Evolutionary conservation across 2,329 filamentous ascomycete species (phyloP).

Genomic region (Orbilia blumenaviensis): DNA sequence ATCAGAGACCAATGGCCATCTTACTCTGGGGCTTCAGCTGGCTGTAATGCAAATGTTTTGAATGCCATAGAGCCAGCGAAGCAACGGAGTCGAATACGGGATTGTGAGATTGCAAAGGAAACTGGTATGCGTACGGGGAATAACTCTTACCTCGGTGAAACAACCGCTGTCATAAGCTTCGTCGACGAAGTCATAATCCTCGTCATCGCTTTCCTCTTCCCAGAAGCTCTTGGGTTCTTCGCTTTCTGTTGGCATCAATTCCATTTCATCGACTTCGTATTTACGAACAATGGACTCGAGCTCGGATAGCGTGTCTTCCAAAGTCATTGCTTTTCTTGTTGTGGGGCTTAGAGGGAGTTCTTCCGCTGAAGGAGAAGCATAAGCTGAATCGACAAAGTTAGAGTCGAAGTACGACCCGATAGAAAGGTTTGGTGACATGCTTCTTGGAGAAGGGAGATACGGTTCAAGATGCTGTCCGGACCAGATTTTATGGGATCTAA

Average conservation of each 20-base stretch:
- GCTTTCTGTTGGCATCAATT: neutral
- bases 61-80: slow-evolving; percentile 1
- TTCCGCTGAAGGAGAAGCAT: slow-evolving; percentile 44
- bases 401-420: slow-evolving; percentile 9
- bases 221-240: slow-evolving; percentile 43
- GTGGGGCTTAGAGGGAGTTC: slow-evolving; percentile 21
- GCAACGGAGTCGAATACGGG: slow-evolving; percentile 23
- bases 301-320: slow-evolving; percentile 48
- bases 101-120: slow-evolving; percentile 22
- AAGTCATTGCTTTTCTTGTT: slow-evolving; percentile 33
- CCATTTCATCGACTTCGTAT: slow-evolving; percentile 37
- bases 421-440: slow-evolving; percentile 30
- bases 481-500: slow-evolving; percentile 50
- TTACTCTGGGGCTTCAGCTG: slow-evolving; percentile 24
- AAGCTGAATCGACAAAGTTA: slow-evolving; percentile 45
- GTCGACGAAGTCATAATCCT: slow-evolving; percentile 49
- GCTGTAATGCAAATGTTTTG: slow-evolving; percentile 18
- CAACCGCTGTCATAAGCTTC: slow-evolving; percentile 52
- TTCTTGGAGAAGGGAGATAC: slow-evolving; percentile 47
- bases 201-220: slow-evolving; percentile 41
- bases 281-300: slow-evolving; percentile 51
- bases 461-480: slow-evolving; percentile 49
- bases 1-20: slow-evolving; percentile 10
- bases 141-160: slow-evolving; percentile 53
- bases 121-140: neutral